Conservation (phyloP, 192 early-diverging fungal species). For the Dimargaris xerosporica region DNA sequence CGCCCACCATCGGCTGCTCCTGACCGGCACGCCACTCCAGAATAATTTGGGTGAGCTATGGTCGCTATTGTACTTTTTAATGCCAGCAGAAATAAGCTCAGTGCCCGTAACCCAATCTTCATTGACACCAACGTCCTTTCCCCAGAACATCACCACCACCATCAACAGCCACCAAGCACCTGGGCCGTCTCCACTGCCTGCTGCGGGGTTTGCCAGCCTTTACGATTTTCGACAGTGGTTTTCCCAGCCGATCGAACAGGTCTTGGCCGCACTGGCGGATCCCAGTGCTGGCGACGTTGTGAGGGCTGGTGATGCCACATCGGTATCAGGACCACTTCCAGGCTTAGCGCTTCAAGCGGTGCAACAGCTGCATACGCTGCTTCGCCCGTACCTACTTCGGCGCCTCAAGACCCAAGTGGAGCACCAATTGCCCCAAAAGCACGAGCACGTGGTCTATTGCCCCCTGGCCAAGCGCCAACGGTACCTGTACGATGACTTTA, state of each 20-base stretch:
- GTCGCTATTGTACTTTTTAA: conserved; percentile 92
- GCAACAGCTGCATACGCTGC: conserved; percentile 45
- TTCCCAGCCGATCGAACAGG: conserved; percentile 79
- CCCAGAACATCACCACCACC: no score
- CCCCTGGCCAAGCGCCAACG: conserved; percentile 90
- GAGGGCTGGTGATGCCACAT: no score
- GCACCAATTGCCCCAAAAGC: conserved; percentile 88
- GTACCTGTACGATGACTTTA: conserved; percentile 86
- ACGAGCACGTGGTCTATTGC: conserved; percentile 82
- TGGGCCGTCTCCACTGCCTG: no score
- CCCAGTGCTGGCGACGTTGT: conserved; percentile 14
- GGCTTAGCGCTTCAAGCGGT: conserved; percentile 39
- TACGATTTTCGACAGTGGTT: conserved; percentile 83
- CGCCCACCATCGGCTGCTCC: conserved; percentile 73
- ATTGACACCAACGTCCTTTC: no score
- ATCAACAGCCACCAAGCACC: no score
- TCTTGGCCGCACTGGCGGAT: conserved; percentile 55
- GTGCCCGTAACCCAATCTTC: no score
- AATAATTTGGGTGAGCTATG: conserved; percentile 99
- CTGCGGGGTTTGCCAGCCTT: conserved; percentile 60
- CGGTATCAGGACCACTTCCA: conserved; percentile 20
- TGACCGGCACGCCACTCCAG: conserved; percentile 92
- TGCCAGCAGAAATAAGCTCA: no score
- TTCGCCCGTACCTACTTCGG: conserved; percentile 67
- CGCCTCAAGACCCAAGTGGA: conserved; percentile 92